Evolutionary conservation across 164 flowering plant species (phyloP), one percentile per base, ranked within the genome.

Genomic region (Vitis rupestris): DNA sequence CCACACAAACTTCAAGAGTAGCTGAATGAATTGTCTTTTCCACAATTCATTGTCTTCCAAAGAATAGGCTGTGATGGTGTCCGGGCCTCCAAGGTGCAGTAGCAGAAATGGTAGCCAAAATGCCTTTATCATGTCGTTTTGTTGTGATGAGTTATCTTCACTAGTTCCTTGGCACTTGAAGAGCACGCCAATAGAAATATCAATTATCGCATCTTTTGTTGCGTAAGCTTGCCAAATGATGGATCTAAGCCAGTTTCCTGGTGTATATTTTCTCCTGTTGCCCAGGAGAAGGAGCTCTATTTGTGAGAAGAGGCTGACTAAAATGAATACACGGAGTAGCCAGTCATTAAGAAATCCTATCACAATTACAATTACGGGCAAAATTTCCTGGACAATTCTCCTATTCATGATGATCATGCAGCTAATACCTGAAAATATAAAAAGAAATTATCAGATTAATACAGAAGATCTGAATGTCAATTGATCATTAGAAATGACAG

Each of bases 211-310:
- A n/a, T 83, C 84, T 0, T 82, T 82, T n/a, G 64, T 13, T 29
- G 77, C 54, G 67, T 81, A 83, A 15, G 79, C 72, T 19, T 54
- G 51, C 84, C 87, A 81, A 4, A 83, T 56, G 1, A 50, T 12
- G 47, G 70, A 3, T 51, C 64, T 64, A 8, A 81, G 11, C 72
- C 54, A 51, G 3, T 11, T 61, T 13, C 19, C 37, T 2, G 63
- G 3, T 3, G 7, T 74, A 16, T 44, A 50, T 60, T 70, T 81
- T 65, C 87, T 73, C 19, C 63, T 59, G 9, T 64, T 69, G 13
- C 81, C 84, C n/a, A 75, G 19, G 23, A 48, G 0, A 10, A 67
- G 69, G 3, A 83, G 76, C 1, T 68, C 1, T 5, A 77, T 52
- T 52, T 83, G 82, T 5, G 76, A 12, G 23, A 29, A 1, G 13